These are phyloP conservation scores for Tuber magnatum DNA, from an alignment of 495 filamentous ascomycete species.

Conservation along the genomic window DNA sequence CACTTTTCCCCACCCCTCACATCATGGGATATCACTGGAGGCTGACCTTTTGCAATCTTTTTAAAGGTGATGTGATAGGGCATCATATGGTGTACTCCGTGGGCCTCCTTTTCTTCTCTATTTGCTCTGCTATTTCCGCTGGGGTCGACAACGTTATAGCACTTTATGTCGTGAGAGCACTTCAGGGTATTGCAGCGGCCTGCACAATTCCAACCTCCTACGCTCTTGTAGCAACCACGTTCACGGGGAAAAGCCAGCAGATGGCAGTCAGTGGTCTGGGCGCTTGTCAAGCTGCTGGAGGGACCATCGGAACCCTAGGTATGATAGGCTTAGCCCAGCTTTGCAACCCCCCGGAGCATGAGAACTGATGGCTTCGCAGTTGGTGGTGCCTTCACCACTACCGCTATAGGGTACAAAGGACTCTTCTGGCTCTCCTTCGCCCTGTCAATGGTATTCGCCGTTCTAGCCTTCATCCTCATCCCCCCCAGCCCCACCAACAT, in stretches of 20 bases:
- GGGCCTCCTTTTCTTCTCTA: conserved; percentile 12
- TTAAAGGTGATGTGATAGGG: conserved; percentile 17
- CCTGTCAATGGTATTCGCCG: conserved; percentile 11
- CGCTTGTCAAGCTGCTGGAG: conserved; percentile 15
- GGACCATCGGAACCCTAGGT: conserved; percentile 19
- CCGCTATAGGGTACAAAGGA: conserved; percentile 16
- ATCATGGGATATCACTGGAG: background rate
- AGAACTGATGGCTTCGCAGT: conserved; percentile 14
- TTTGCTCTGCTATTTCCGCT: conserved; percentile 21
- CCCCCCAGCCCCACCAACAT: conserved; percentile 11
- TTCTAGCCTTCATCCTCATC: conserved; percentile 16
- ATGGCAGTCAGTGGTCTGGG: conserved; percentile 20
- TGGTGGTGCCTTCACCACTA: conserved; percentile 20
- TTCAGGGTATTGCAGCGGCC: conserved; percentile 20
- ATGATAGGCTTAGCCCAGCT: background rate
- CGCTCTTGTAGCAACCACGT: conserved; percentile 21
- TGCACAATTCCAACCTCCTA: conserved; percentile 27
- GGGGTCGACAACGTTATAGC: conserved; percentile 22
- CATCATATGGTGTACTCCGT: conserved; percentile 22
- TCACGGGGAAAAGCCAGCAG: conserved; percentile 19
- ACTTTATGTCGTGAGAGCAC: conserved; percentile 20
- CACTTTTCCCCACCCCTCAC: background rate
- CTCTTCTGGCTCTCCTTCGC: conserved; percentile 23
- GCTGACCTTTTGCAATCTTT: background rate
- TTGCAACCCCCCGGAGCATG: background rate